Evolutionary conservation across 345 rosid species (phyloP).

Genomic region (Gossypium arboreum): DNA sequence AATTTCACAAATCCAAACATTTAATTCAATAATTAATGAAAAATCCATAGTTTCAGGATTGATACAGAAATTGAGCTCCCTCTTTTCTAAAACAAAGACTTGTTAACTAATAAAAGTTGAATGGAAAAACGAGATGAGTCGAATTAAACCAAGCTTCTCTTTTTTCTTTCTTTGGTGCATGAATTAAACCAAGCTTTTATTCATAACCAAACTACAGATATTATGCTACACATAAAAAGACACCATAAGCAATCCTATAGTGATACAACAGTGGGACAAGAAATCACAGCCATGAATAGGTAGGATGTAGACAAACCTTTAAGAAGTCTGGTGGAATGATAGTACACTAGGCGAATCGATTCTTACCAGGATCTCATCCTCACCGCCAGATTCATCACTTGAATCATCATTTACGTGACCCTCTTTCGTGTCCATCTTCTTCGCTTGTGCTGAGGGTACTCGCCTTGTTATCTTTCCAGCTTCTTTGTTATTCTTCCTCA

Average conservation of each 20-base stretch:
- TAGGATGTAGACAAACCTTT: slow-evolving; percentile 16
- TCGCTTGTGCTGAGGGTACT: slow-evolving; percentile 37
- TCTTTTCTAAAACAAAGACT: background rate
- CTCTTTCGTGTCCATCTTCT: background rate
- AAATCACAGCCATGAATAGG: background rate
- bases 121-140: background rate
- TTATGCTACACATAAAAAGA: background rate
- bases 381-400: slow-evolving; percentile 60
- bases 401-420: slow-evolving; percentile 26
- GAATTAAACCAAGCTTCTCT: background rate
- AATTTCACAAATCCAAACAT: background rate
- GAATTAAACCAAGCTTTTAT: background rate
- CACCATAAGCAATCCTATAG: background rate
- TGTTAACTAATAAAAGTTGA: background rate
- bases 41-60: background rate
- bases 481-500: slow-evolving; percentile 33
- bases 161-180: no score
- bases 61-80: background rate
- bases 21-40: background rate
- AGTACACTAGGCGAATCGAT: slow-evolving; percentile 81
- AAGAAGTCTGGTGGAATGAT: slow-evolving; percentile 47
- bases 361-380: slow-evolving; percentile 55
- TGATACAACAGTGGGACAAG: background rate
- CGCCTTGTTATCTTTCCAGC: slow-evolving; percentile 18
- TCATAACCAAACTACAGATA: background rate